phyloP scores from a whole-genome alignment of 176 grass and related monocot species.

The Guadua angustifolia region DNA sequence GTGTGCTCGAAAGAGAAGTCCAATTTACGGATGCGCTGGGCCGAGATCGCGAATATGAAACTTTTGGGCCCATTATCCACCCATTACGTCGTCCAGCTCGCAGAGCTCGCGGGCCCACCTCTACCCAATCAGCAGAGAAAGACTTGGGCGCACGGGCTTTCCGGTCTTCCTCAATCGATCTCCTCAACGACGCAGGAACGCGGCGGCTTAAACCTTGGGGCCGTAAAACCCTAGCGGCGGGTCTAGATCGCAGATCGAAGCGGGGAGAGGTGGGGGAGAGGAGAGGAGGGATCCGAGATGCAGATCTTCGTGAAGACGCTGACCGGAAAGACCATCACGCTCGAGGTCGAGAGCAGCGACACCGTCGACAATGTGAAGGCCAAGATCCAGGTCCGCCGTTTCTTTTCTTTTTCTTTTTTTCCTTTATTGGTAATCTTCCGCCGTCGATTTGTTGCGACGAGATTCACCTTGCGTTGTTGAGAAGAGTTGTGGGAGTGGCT shows the following conservation, averaged over 20 bases:
- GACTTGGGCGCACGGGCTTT: not conserved
- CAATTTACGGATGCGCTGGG: not conserved
- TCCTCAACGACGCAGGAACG: too few species aligned
- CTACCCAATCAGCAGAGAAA: not conserved
- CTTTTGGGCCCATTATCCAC: not conserved
- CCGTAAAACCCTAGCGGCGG: too few species aligned
- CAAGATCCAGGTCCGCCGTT: constrained; percentile 68
- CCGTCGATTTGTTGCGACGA: too few species aligned
- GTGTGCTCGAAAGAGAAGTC: not conserved
- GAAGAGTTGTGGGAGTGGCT: too few species aligned
- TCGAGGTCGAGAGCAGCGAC: constrained; percentile 99
- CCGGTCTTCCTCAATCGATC: not conserved
- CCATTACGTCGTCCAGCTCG: too few species aligned
- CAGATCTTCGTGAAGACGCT: constrained; percentile 99
- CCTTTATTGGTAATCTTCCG: too few species aligned
- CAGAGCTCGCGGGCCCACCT: too few species aligned
- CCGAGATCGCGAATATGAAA: not conserved
- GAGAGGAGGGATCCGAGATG: constrained; percentile 45
- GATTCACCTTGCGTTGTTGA: too few species aligned
- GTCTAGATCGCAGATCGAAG: too few species aligned
- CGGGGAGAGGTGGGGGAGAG: too few species aligned
- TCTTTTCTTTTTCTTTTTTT: too few species aligned
- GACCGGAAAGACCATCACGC: constrained; percentile 94
- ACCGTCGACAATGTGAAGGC: constrained; percentile 98
- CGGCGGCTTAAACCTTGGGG: too few species aligned